Evolutionary conservation across 768 basidiomycete species (phyloP).

Genomic region (Tulasnella calospora): DNA sequence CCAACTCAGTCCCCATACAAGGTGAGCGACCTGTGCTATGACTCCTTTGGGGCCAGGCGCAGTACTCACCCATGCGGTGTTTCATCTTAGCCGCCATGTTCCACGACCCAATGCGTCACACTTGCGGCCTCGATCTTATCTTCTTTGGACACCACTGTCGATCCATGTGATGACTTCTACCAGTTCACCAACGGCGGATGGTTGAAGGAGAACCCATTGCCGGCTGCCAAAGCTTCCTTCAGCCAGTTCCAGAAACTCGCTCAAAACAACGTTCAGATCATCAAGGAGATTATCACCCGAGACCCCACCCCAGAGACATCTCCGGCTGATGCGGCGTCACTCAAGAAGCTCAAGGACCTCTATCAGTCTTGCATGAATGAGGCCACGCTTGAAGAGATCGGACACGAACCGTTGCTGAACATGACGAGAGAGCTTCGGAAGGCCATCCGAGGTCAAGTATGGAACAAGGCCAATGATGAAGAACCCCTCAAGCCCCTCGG

Average conservation of each 20-base stretch:
- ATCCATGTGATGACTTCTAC: constrained; percentile 96
- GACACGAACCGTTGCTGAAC: constrained; percentile 61
- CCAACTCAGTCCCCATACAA: constrained; percentile 38
- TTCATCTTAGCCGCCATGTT: constrained; percentile 45
- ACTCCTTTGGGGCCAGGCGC: constrained; percentile 35
- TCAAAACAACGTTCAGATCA: constrained; percentile 70
- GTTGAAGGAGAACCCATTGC: constrained; percentile 75
- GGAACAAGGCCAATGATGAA: constrained; percentile 35
- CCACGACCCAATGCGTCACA: constrained; percentile 72
- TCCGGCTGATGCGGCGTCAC: constrained; percentile 50
- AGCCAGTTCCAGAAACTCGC: constrained; percentile 69
- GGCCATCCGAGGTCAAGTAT: constrained; percentile 54
- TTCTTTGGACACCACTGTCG: constrained; percentile 70
- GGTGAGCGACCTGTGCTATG: constrained; percentile 49
- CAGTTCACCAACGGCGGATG: constrained; percentile 89
- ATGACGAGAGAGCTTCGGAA: constrained; percentile 58
- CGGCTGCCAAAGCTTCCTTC: constrained; percentile 72
- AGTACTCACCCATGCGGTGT: constrained; percentile 41
- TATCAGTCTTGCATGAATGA: constrained; percentile 83
- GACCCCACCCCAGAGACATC: constrained; percentile 29
- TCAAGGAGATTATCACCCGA: constrained; percentile 46
- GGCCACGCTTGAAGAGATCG: constrained; percentile 64
- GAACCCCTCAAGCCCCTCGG: neutral
- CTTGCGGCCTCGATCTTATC: constrained; percentile 78
- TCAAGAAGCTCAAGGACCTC: constrained; percentile 62